phyloP scores from a whole-genome alignment of 345 rosid species.

The Orychophragmus violaceus region DNA sequence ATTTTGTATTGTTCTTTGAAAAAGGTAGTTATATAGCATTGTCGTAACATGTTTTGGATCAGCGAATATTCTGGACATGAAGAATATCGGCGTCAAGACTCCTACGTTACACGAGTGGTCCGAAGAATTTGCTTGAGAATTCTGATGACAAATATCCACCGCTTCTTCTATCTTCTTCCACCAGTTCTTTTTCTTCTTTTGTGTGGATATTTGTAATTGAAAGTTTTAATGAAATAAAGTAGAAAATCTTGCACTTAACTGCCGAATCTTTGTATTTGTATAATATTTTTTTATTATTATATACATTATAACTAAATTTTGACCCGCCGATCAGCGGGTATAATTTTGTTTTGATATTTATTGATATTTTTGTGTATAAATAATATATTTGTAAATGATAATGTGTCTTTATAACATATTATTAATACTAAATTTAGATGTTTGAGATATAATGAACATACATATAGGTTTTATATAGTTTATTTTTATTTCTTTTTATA shows the following conservation, averaged over 20 bases:
- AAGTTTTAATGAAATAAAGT: not conserved
- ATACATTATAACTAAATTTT: too few species aligned
- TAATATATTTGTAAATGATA: too few species aligned
- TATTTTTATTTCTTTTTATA: too few species aligned
- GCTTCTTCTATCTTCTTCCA: not conserved
- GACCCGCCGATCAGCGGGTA: too few species aligned
- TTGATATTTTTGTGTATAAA: too few species aligned
- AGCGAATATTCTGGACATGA: conserved; percentile 78
- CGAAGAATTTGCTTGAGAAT: conserved; percentile 15
- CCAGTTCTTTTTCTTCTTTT: not conserved
- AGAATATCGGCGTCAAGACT: conserved; percentile 56
- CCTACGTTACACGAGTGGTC: conserved; percentile 59
- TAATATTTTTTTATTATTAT: too few species aligned
- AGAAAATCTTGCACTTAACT: not conserved
- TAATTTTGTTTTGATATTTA: too few species aligned
- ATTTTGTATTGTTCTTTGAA: not conserved
- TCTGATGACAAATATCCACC: not conserved
- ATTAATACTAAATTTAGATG: too few species aligned
- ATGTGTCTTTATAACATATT: too few species aligned
- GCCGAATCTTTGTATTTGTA: too few species aligned
- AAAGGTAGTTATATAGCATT: not conserved
- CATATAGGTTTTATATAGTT: too few species aligned
- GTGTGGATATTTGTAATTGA: not conserved
- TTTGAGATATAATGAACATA: too few species aligned
- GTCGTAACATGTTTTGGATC: conserved; percentile 27